These are phyloP conservation scores for Pyrenophora teres DNA, from an alignment of 2,329 filamentous ascomycete genomes.

Conservation along the genomic window DNA sequence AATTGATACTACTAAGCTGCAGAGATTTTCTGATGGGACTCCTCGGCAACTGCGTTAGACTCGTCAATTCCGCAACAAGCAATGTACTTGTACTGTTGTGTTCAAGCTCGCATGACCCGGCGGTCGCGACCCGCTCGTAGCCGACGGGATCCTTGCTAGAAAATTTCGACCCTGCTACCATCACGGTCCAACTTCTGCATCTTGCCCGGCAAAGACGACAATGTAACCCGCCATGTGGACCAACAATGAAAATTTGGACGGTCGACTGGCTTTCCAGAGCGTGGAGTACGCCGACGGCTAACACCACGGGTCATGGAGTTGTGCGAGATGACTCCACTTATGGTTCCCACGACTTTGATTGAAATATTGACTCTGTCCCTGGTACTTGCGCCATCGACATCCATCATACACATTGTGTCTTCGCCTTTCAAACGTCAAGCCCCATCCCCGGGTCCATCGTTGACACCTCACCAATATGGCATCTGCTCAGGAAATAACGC, in stretches of 20 bases:
- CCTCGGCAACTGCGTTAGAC: slow-evolving; percentile 14
- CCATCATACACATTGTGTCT: slow-evolving; percentile 15
- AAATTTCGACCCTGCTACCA: slow-evolving; percentile 32
- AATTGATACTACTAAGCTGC: slow-evolving; percentile 22
- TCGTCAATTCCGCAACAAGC: slow-evolving; percentile 7
- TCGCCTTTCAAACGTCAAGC: slow-evolving; percentile 15
- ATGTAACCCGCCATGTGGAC: slow-evolving; percentile 34
- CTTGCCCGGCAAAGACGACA: slow-evolving; percentile 20
- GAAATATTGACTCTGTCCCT: slow-evolving; percentile 28
- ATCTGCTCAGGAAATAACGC: slow-evolving; percentile 29
- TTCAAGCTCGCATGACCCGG: slow-evolving; percentile 14
- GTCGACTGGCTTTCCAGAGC: slow-evolving; percentile 30
- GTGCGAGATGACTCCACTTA: slow-evolving; percentile 26
- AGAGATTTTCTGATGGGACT: slow-evolving; percentile 32
- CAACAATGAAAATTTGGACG: slow-evolving; percentile 40
- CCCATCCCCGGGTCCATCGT: slow-evolving; percentile 13
- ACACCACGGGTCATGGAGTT: slow-evolving; percentile 21
- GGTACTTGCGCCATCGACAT: slow-evolving; percentile 19
- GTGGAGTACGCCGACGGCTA: slow-evolving; percentile 33
- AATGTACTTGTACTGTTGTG: slow-evolving; percentile 13
- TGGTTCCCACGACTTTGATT: slow-evolving; percentile 17
- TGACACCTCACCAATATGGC: slow-evolving; percentile 26
- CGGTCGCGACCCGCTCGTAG: slow-evolving; percentile 27
- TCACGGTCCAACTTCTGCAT: slow-evolving; percentile 25
- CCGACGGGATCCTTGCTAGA: slow-evolving; percentile 28